Evolutionary conservation across 345 rosid species (phyloP), one percentile per base, ranked within the genome.

Genomic region (Eucalyptus regnans): DNA sequence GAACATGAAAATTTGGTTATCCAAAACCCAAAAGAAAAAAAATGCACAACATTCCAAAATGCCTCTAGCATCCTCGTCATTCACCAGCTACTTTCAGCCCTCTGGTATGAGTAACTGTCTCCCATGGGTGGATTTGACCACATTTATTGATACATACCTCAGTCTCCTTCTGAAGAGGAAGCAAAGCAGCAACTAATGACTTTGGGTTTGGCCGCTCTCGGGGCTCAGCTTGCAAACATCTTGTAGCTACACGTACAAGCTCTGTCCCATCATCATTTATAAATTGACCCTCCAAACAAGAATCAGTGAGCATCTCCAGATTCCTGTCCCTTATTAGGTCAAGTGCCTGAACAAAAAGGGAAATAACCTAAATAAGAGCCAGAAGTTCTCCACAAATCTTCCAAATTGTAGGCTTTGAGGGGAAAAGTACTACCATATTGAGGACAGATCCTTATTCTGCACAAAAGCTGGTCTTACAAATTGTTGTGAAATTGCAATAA

Each of bases 271-370:
- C 99, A 89, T 91, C 93, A 89, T 93, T 92, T 51, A 99, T 92
- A 93, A 95, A 90, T 89, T 96, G 96, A 88, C 99, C 99, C 90
- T 96, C 96, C 92, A 96, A 93, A 93, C 97, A 95, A 88, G 99
- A 95, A 93, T 97, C 99, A 13, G 95, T 94, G 85, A 96, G 94
- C 92, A 93, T 95, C 92, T 95, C 97, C 91, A 96, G 93, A 91
- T 97, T 96, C 92, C 94, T 92, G 92, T 95, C 97, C 88, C 97
- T 92, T 91, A 97, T 96, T 87, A 97, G 91, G 93, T 97, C 97
- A 90, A 97, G 95, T 87, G 99, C 99, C 99, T 97, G 93, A 86
- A 89, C 87, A 54, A 90, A 91, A 89, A 86, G 84, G 37, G 14
- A 85, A 89, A 41, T 71, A 76, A 41, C 48, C 29, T 10, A 76